These are phyloP conservation scores for Mesembryanthemum crystallinum DNA, from an alignment of 148 eudicot species.

Conservation along the genomic window DNA sequence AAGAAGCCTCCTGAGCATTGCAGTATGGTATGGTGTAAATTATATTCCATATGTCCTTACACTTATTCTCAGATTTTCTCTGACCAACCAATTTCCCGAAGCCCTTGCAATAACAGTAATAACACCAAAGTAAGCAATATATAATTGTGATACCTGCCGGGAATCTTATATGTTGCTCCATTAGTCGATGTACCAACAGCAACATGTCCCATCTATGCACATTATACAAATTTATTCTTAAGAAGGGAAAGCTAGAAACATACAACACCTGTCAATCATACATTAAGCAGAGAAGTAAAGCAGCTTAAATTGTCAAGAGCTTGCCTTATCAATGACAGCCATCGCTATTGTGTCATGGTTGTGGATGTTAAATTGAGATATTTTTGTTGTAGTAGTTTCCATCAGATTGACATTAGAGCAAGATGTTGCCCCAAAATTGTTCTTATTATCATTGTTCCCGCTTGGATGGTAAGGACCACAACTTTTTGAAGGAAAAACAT, in stretches of 20 bases:
- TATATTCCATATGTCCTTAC: too few species aligned
- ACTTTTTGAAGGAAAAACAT: constrained; percentile 52
- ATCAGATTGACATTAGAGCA: constrained; percentile 30
- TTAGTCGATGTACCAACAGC: constrained; percentile 97
- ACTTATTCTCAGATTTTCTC: too few species aligned
- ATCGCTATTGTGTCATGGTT: constrained; percentile 93
- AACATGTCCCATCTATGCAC: constrained; percentile 66
- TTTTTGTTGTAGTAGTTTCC: constrained; percentile 21
- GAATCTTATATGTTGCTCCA: constrained; percentile 94
- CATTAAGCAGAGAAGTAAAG: not conserved
- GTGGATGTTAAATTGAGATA: constrained; percentile 42
- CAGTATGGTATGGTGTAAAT: too few species aligned
- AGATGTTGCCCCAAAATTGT: constrained; percentile 17
- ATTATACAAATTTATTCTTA: constrained; percentile 9
- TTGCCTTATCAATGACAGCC: constrained; percentile 88
- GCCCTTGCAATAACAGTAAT: not conserved
- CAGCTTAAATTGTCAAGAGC: constrained; percentile 9
- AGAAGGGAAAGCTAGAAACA: not conserved
- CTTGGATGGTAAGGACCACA: constrained; percentile 80
- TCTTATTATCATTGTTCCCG: not conserved
- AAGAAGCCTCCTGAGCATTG: too few species aligned
- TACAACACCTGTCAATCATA: not conserved
- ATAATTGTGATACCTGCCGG: constrained; percentile 66
- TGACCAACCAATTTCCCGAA: too few species aligned
- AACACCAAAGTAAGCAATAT: not conserved